A percentile compares a stretch with the other conserved stretches of the same genome.
Conservation (phyloP, 768 basidiomycete species). For the Naematelia aurantialba region DNA sequence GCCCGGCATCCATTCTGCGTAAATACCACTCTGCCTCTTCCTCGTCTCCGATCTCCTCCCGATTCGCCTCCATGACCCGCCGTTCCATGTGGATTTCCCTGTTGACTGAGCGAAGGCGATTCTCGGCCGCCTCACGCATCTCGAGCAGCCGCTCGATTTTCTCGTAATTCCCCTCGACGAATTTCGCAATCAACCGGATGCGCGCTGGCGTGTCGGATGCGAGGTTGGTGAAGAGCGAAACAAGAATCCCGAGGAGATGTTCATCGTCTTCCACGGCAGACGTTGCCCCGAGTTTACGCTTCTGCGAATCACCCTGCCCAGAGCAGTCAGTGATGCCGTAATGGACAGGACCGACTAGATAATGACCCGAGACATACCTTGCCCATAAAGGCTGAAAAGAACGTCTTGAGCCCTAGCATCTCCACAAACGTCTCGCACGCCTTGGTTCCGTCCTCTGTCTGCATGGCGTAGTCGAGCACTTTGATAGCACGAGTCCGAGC, state of each 20-base stretch:
- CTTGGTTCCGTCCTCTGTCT: conserved; percentile 61
- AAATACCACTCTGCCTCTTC: conserved; percentile 78
- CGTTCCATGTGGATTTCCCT: conserved; percentile 67
- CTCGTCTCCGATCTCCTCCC: conserved; percentile 60
- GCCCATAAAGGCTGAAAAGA: conserved; percentile 91
- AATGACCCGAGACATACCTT: conserved; percentile 60
- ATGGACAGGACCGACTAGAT: not conserved
- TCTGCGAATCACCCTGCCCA: conserved; percentile 56
- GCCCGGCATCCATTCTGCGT: conserved; percentile 77
- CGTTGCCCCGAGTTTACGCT: conserved; percentile 59
- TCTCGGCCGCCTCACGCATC: conserved; percentile 67
- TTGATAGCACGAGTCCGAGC: conserved; percentile 83
- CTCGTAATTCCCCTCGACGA: conserved; percentile 87
- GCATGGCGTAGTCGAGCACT: conserved; percentile 84
- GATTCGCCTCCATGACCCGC: conserved; percentile 61
- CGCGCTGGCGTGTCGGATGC: conserved; percentile 79
- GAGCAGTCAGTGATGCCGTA: not conserved
- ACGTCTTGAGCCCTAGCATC: conserved; percentile 75
- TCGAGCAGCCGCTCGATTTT: conserved; percentile 92
- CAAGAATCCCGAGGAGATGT: conserved; percentile 86
- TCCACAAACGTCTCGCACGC: conserved; percentile 84
- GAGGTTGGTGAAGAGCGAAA: conserved; percentile 83
- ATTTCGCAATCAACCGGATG: conserved; percentile 82
- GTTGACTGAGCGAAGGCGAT: conserved; percentile 62
- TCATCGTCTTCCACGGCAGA: conserved; percentile 68